Base-by-base conservation (phyloP, 2,329 filamentous ascomycete species). In the Xylariaceae sp. region DNA sequence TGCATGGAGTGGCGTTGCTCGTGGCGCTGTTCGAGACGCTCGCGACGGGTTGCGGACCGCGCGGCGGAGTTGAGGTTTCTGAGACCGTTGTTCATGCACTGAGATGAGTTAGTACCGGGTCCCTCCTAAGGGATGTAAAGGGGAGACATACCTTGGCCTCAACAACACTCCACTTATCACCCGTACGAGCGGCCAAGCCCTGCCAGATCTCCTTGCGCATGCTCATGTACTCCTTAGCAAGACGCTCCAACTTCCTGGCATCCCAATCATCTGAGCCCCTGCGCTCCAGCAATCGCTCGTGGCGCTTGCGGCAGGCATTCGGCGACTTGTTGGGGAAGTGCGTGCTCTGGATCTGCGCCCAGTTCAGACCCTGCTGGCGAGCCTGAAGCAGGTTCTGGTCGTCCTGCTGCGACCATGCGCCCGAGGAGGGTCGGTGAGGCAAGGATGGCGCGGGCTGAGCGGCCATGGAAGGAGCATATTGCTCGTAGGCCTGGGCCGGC, bases 281-380 rank as follows among this genome's bases (percentile, higher is more conserved):
- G 65, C 87, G 85, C 75, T 93, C 88, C 80, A 93, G 87, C 65
- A 96, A 77, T 47, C 91, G 82, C 75, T 96, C 91, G 69, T 95
- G 90, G 57, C 91, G 85, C 77, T 96, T 96, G 64, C 91, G 89
- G 75, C 91, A 96, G 15, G 92, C 92, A 72, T 94, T 94, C 60
- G 88, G 78, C 7, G 84, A 85, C 78, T 96, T 96, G 72, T 76
- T 80, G 1, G 87, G 88, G 72, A 96, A 96, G 74, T 90, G 85
- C 62, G 81, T 83, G 62, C 80, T 80, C 67, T 91, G 87, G 70
- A 95, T 94, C 67, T 90, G 87, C 56, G 84, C 82, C 91, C 91
- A 96, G 74, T 92, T 93, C 72, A 92, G 81, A 23, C 89, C 88
- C 68, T 87, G 84, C 52, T 87, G 83, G 56, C 91, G 84, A 13